Evolutionary conservation across 495 filamentous ascomycete genomes (phyloP), one percentile per base, ranked within the genome.

Genomic region (Xylaria longipes): DNA sequence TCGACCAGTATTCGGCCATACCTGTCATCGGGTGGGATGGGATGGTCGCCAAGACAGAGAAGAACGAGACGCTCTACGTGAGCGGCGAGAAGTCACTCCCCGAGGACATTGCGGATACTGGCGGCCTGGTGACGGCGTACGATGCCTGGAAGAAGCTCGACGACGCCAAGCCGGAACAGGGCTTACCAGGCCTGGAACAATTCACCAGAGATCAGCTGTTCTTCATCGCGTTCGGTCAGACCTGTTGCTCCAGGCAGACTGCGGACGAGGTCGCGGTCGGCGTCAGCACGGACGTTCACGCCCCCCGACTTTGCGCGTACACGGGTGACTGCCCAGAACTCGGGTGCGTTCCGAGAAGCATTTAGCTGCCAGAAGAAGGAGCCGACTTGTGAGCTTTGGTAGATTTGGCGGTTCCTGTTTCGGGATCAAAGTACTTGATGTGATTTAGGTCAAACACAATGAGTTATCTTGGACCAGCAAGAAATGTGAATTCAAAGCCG

Each of bases 61-160:
- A 80, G 35, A 74, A 70, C 22, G 81, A 87, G 68, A 80, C 82
- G 39, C 79, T 89, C 6, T 87, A 90, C 71, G 87, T 91, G 52
- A 89, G 91, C 72, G 90, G 90, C 20, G 84, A 80, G 22, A 80
- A 88, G 35, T 91, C 90, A 0, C 82, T 92, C 6, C 87, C 89
- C 15, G 90, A 92, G 79, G 91, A 91, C 71, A 90, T 92, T 66
- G 90, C 90, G 3, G 90, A 92, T 78, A 87, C 89, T 5, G 90
- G 90, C 33, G 90, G 90, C 14, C 71, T 92, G 35, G 80, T 83
- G 64, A 89, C 88, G 15, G 81, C 89, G 7, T 92, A 85, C 72
- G 83, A 85, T 46, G 88, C 89, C 11, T 92, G 90, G 90, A 84
- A 81, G 22, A 75, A 72, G 31, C 79, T 79, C 15, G 77, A 83